Base-by-base conservation (phyloP, 1,284 basidiomycete genomes). In the Leccinum angustisporum region DNA sequence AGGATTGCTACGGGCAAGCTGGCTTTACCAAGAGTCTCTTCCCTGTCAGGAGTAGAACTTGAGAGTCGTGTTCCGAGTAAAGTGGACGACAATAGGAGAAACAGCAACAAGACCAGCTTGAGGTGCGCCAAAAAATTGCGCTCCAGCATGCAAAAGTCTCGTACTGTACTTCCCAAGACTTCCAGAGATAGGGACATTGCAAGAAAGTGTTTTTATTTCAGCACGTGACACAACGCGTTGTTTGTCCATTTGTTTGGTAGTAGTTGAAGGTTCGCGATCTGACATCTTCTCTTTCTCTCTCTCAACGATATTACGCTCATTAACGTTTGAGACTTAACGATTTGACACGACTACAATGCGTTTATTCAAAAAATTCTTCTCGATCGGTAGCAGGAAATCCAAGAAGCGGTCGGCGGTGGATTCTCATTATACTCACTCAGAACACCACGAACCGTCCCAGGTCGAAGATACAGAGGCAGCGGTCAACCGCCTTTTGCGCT, bases 101-200 rank as follows among this genome's bases (percentile, higher is more conserved):
- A 81, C 13, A 91, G 76, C n/a, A 90, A 75, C 14, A 88, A 75
- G 10, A 83, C 85, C 31, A 91, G 79, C 67, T 84, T 87, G 60
- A 88, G 63, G 69, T 91, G 85, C 0, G 87, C 82, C 27, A 91
- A 78, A 54, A 88, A 76, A 67, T 91, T 91, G 57, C 88, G 80
- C 72, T 91, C 88, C 10, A 91, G 80, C 88, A 91, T 89, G 70
- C 83, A 86, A 64, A 83, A 89, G 70, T 91, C 88, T 67, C 89
- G 80, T 13, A 86, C 86, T 14, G 79, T 79, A 67, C 81, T 83
- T 57, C 79, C 78, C 25, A 70, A 68, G 57, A 79, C 76, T 50
- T 77, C 69, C 5, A 77, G 64, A 27, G 66, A 63, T 54, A 65
- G 61, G 0, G 68, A 21, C 72, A 73, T 70, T 3, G 52, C 34